Evolutionary conservation across 768 basidiomycete genomes (phyloP).

Genomic region (Austroboletus festivus): DNA sequence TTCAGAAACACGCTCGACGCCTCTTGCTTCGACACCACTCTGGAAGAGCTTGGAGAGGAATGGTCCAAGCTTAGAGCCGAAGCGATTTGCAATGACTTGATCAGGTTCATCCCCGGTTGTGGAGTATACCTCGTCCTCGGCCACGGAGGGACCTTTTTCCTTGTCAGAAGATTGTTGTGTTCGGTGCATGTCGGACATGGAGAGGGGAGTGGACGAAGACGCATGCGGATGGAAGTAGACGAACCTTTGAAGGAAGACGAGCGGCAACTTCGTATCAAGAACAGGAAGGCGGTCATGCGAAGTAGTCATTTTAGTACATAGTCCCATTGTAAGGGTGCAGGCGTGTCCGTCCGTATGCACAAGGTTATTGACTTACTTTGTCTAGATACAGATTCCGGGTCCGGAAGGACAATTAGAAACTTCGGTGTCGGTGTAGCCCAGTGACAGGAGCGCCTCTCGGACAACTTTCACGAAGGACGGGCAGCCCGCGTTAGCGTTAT

Average conservation of each 20-base stretch:
- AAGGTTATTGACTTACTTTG: no score
- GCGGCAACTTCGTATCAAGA: no score
- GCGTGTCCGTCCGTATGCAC: no score
- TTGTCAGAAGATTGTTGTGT: conserved; percentile 9
- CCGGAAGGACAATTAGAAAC: no score
- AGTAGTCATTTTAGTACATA: no score
- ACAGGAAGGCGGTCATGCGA: no score
- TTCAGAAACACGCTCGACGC: conserved; percentile 54
- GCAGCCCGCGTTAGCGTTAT: conserved; percentile 61
- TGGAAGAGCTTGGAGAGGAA: conserved; percentile 40
- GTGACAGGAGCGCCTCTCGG: conserved; percentile 50
- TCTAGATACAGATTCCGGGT: no score
- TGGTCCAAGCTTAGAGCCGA: conserved; percentile 29
- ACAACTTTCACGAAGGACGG: conserved; percentile 56
- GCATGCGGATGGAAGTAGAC: no score
- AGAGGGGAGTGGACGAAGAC: conserved; percentile 28
- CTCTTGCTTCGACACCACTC: conserved; percentile 53
- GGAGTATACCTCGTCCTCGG: background rate
- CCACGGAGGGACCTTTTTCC: conserved; percentile 9
- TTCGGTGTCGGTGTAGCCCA: conserved; percentile 46
- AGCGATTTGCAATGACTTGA: conserved; percentile 28
- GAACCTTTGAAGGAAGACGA: no score
- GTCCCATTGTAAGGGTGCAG: no score
- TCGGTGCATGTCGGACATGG: conserved; percentile 25
- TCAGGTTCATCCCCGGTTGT: conserved; percentile 29